phyloP scores from a whole-genome alignment of 805 yeast species.

The Lipomyces anomalus region DNA sequence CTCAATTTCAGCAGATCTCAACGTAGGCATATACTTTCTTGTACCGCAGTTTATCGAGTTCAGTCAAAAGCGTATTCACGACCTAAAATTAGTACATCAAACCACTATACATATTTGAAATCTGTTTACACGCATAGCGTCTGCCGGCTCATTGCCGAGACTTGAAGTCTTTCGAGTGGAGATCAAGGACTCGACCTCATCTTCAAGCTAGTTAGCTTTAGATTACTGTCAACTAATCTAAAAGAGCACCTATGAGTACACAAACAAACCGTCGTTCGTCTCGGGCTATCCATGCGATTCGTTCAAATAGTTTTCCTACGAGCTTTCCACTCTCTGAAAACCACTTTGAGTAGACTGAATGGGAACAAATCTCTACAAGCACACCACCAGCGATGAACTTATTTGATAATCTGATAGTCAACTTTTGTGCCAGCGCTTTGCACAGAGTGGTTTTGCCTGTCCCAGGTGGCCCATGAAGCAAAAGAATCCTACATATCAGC shows the following conservation, averaged over 20 bases:
- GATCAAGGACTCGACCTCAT: slow-evolving; percentile 45
- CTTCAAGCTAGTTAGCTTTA: too few relatives aligned
- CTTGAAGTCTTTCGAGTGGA: slow-evolving; percentile 36
- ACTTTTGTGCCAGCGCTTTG: slow-evolving; percentile 39
- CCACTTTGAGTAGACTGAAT: slow-evolving; percentile 43
- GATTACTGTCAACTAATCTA: too few relatives aligned
- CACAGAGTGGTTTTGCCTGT: slow-evolving; percentile 44
- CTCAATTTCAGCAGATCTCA: too few relatives aligned
- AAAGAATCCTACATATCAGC: slow-evolving; percentile 17
- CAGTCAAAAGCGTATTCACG: slow-evolving; percentile 42
- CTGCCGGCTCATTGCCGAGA: slow-evolving; percentile 40
- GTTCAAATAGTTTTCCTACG: slow-evolving; percentile 36
- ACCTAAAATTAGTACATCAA: too few relatives aligned
- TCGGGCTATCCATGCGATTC: too few relatives aligned
- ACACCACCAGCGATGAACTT: slow-evolving; percentile 28
- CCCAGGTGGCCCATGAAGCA: slow-evolving; percentile 44
- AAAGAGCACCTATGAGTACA: slow-evolving; percentile 36
- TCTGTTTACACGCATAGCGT: too few relatives aligned
- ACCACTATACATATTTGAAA: too few relatives aligned
- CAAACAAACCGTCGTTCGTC: slow-evolving; percentile 36
- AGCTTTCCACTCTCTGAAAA: slow-evolving; percentile 45
- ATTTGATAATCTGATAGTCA: slow-evolving; percentile 31
- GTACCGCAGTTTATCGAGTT: slow-evolving; percentile 38
- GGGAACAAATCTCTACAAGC: slow-evolving; percentile 41
- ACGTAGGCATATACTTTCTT: slow-evolving; percentile 3